A percentile compares a stretch with the other conserved stretches of the same genome.
Evolutionary conservation across 345 rosid genomes (phyloP).

Genomic region (Kernera saxatilis): DNA sequence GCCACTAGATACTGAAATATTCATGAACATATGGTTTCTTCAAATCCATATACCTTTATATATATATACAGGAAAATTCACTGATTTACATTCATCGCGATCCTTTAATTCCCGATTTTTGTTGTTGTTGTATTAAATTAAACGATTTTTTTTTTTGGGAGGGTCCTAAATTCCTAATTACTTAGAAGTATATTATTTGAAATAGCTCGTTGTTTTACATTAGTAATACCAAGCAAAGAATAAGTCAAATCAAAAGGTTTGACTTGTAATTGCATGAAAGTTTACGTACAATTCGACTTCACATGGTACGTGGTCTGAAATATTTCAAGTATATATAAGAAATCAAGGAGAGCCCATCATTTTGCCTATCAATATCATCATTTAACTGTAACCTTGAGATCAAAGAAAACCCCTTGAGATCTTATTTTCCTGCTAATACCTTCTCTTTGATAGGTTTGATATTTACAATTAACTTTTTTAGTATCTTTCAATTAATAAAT

Average conservation of each 20-base stretch:
- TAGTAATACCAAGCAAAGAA: constrained; percentile 8
- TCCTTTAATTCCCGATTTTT: background rate
- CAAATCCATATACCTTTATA: background rate
- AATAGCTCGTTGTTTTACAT: background rate
- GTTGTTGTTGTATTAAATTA: background rate
- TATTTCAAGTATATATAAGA: constrained; percentile 4
- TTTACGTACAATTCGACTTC: constrained; percentile 19
- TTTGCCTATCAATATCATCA: background rate
- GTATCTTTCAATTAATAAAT: background rate
- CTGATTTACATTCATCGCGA: background rate
- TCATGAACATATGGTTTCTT: background rate
- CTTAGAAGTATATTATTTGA: background rate
- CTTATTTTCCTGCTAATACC: background rate
- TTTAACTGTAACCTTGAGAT: background rate
- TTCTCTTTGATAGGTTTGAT: constrained; percentile 10
- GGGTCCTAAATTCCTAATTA: background rate
- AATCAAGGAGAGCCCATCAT: background rate
- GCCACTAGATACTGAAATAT: background rate
- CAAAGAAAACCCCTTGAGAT: background rate
- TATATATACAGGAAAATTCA: background rate
- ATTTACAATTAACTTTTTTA: background rate
- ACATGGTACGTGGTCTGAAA: background rate
- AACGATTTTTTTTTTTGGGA: background rate
- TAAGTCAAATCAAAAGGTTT: constrained; percentile 5
- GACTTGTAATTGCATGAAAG: constrained; percentile 22